Evolutionary conservation across 1,139 yeast genomes (phyloP).

Genomic region (Protomyces macrosporus): DNA sequence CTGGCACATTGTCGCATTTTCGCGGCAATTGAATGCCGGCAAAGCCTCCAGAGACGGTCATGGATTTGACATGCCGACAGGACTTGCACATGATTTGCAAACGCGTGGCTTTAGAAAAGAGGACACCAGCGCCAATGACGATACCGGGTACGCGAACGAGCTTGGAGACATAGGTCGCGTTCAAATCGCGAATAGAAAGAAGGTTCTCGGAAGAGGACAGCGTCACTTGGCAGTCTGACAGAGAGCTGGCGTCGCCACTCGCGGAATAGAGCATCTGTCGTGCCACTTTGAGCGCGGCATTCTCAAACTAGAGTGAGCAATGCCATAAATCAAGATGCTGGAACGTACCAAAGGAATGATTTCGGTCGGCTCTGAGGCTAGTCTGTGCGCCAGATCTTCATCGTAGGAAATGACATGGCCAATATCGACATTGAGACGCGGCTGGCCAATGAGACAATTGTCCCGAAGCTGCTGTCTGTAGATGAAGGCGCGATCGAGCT

Average conservation of each 20-base stretch:
- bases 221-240: conserved; percentile 81
- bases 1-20: conserved; percentile 53
- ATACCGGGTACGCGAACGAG: conserved; percentile 91
- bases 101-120: conserved; percentile 79
- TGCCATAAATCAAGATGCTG: neutral
- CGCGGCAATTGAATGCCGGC: conserved; percentile 76
- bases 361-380: conserved; percentile 82
- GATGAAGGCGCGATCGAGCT: conserved; percentile 73
- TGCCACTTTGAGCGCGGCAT: conserved; percentile 86
- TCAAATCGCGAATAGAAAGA: conserved; percentile 72
- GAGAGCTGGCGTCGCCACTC: conserved; percentile 46
- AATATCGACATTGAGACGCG: conserved; percentile 66
- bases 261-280: conserved; percentile 65
- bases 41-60: conserved; percentile 67
- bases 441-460: conserved; percentile 71
- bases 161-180: conserved; percentile 81
- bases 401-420: conserved; percentile 83
- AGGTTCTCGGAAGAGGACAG: conserved; percentile 68
- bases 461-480: conserved; percentile 85
- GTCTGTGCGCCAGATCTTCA: conserved; percentile 78
- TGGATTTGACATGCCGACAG: conserved; percentile 72
- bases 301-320: conserved; percentile 50
- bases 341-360: conserved; percentile 58
- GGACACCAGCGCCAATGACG: conserved; percentile 82
- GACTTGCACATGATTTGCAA: conserved; percentile 81